phyloP scores from a whole-genome alignment of 768 basidiomycete species.

The Lactarius evosmus region DNA sequence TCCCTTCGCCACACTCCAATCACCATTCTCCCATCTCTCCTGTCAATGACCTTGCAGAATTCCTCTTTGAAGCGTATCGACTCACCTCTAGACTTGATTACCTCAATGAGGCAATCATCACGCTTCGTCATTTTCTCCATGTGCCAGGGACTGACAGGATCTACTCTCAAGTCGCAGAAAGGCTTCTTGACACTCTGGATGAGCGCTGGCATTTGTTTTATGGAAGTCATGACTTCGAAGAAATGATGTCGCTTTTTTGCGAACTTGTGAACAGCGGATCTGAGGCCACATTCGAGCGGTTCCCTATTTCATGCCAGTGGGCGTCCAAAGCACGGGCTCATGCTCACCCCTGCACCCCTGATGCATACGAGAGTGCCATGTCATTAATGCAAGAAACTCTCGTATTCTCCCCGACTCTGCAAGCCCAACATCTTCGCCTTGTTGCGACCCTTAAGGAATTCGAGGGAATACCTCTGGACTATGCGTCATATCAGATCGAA shows the following conservation, averaged over 20 bases:
- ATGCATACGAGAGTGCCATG: no score
- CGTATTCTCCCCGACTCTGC: no score
- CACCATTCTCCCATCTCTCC: background rate
- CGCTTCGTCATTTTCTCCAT: no score
- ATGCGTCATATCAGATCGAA: background rate
- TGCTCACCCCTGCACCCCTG: no score
- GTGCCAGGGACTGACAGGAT: no score
- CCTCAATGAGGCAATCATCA: background rate
- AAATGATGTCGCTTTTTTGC: background rate
- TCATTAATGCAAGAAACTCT: no score
- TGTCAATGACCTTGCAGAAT: background rate
- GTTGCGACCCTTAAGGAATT: no score
- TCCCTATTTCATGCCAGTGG: background rate
- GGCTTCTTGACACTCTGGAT: background rate
- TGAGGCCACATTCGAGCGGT: background rate
- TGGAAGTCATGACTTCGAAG: background rate
- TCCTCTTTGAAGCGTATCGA: background rate
- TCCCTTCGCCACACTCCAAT: background rate
- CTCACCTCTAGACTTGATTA: background rate
- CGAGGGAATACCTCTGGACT: background rate
- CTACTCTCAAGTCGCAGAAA: no score
- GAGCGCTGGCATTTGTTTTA: background rate
- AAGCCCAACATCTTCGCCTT: no score
- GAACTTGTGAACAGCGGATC: no score
- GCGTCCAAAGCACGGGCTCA: no score